phyloP scores from a whole-genome alignment of 2,329 filamentous ascomycete genomes.

The Trichophyton simii region DNA sequence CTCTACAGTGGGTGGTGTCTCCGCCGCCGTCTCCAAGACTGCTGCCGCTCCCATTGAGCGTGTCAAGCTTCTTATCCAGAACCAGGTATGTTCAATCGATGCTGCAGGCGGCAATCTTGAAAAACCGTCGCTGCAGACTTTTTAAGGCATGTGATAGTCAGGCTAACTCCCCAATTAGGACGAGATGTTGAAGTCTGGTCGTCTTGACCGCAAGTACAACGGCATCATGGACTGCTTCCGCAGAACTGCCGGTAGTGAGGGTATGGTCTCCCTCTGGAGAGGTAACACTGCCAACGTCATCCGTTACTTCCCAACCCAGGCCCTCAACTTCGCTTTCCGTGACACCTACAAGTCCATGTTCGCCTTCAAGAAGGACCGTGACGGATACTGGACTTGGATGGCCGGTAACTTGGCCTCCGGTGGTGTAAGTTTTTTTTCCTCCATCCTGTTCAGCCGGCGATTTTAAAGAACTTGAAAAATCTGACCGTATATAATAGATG shows the following conservation, averaged over 20 bases:
- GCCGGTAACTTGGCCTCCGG: slow-evolving; percentile 97
- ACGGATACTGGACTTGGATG: slow-evolving; percentile 99
- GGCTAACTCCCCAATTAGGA: slow-evolving; percentile 47
- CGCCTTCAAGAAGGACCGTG: slow-evolving; percentile 99
- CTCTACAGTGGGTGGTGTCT: slow-evolving; percentile 91
- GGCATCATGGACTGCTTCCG: slow-evolving; percentile 94
- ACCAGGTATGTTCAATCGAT: slow-evolving; percentile 59
- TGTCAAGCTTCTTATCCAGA: slow-evolving; percentile 99
- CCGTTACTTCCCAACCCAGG: slow-evolving; percentile 99
- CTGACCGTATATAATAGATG: slow-evolving; percentile 41
- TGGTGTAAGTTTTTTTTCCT: slow-evolving; percentile 59
- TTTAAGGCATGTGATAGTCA: neutral
- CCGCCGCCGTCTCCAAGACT: slow-evolving; percentile 99
- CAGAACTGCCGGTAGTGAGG: slow-evolving; percentile 80
- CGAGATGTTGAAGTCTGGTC: slow-evolving; percentile 99
- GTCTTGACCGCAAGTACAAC: slow-evolving; percentile 93
- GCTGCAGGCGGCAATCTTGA: neutral
- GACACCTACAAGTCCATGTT: slow-evolving; percentile 99
- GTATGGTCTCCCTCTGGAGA: slow-evolving; percentile 92
- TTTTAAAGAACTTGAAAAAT: neutral
- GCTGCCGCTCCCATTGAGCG: slow-evolving; percentile 99
- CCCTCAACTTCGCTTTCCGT: slow-evolving; percentile 99
- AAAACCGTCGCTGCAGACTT: neutral
- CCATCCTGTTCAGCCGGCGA: neutral
- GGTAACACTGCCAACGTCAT: slow-evolving; percentile 99